Evolutionary conservation across 768 basidiomycete species (phyloP), one percentile per base, ranked within the genome.

Genomic region (Arthromyces matolae): DNA sequence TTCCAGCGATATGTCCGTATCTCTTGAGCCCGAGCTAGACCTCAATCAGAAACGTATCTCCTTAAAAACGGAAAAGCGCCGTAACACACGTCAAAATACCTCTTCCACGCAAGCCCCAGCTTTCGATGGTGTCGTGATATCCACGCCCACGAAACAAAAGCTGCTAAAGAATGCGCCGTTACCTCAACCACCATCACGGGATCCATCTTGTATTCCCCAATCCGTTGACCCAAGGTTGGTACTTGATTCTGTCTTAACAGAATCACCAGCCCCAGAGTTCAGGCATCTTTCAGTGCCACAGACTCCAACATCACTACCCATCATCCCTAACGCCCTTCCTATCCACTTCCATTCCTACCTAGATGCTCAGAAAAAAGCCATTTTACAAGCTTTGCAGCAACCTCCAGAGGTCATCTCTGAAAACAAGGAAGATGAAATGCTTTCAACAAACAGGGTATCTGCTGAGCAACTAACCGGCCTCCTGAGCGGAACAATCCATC

Each of bases 401-500:
- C 57, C 61, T 2, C 46, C 51, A 9, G 51, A 51, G 5, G 10
- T 47, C 24, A 13, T 28, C 14, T 24, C 45, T 25, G 44, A 54
- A 14, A 49, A 47, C 14, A 42, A 42, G 16, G 52, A 55, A 56
- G 69, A 71, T 19, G 65, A 59, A 1, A 65, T 66, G 14, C 49
- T 51, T 8, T 64, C 73, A 2, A 73, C 80, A 4, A 84, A 88
- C 57, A 62, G 54, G 2, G 58, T 69, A 14, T 83, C 87, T 0
- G 66, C 73, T 22, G 59, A 77, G 27, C 81, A 89, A 47, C 63
- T 97, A 10, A 59, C 66, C 1, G 76, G 80, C 38, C 66, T 97
- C 18, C 69, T 96, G 4, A 62, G 67, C 18, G 93, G 93, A 9
- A 91, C 90, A 1, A 74, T 88, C 4, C 68, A 69, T 18, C 78